Evolutionary conservation across 1,284 basidiomycete genomes (phyloP), one percentile per base, ranked within the genome.

Genomic region (Apiotrichum siamense): DNA sequence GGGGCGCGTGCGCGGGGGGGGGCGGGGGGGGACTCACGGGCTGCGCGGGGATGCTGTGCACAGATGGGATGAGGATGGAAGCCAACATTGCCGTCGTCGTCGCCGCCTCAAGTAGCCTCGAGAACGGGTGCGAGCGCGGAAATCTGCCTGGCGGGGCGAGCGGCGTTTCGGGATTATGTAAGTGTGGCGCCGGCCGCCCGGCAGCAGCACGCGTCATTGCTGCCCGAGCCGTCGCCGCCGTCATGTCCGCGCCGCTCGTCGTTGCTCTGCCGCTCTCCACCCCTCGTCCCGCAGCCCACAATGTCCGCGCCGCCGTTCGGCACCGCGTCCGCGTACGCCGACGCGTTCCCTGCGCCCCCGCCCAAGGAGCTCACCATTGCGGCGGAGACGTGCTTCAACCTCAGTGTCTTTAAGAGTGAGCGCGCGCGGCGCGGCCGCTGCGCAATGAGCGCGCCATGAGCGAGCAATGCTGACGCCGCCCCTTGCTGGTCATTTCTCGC

Each of bases 351-450:
- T n/a, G 50, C 65, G 3, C 64, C 71, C 4, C 65, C 70, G 24
- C 66, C 69, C 1, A 54, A 57, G 29, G 59, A 65, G 31, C 57
- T 74, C 20, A 72, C 71, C 3, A 62, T 74, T 25, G 54, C 62
- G 21, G 60, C 69, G 2, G 70, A 72, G 50, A 73, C 87, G 64
- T 93, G 89, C 64, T 81, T 83, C 64, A 80, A 92, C 64, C 78
- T 93, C 29, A 82, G 82, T 18, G 64, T 86, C 9, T 93, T 93
- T 78, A 90, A 89, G 81, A 86, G 89, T 86, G 50, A 47, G 72
- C 62, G 21, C 6, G n/a, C 33, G 33, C 33, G 11, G 33, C n/a
- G n/a, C n/a, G n/a, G n/a, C n/a, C n/a, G n/a, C n/a, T n/a, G n/a
- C n/a, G n/a, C n/a, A n/a, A n/a, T n/a, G n/a, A n/a, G n/a, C n/a